phyloP scores from a whole-genome alignment of 306 rosid genomes.

The Trifolium repens region DNA sequence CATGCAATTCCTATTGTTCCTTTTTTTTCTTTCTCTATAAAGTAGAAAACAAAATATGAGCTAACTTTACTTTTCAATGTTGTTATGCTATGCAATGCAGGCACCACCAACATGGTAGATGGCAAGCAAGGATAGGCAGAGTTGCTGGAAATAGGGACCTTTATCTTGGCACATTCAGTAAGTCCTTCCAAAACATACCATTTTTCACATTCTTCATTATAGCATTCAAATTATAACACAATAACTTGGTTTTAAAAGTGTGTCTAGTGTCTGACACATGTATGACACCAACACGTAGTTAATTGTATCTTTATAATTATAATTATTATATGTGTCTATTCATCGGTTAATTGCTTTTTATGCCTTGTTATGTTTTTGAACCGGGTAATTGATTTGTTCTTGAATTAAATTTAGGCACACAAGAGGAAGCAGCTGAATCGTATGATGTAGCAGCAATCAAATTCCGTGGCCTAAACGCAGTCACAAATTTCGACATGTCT shows the following conservation, averaged over 20 bases:
- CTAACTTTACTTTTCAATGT: neutral
- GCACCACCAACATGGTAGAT: constrained; percentile 96
- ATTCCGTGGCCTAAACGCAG: constrained; percentile 83
- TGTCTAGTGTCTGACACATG: neutral
- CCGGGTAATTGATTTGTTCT: neutral
- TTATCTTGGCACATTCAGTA: constrained; percentile 95
- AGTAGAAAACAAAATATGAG: neutral
- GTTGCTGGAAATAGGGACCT: constrained; percentile 98
- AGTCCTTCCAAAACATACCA: constrained; percentile 38
- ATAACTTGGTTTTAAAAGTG: too few relatives aligned
- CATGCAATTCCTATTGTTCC: neutral
- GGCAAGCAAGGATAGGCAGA: constrained; percentile 98
- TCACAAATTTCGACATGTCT: constrained; percentile 80
- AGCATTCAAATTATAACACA: neutral
- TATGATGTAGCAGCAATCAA: constrained; percentile 92
- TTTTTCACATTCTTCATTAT: constrained; percentile 13
- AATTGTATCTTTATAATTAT: too few relatives aligned
- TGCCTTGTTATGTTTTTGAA: too few relatives aligned
- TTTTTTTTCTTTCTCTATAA: neutral
- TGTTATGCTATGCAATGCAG: constrained; percentile 54
- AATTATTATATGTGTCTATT: neutral
- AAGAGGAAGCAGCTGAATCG: constrained; percentile 98
- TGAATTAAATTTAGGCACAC: constrained; percentile 66
- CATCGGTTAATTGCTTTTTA: neutral
- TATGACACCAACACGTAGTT: neutral